Percentiles rank a stretch among this genome's conserved stretches.
Conservation (phyloP, 176 grass and related monocot genomes). For the Pontederia paniculata region DNA sequence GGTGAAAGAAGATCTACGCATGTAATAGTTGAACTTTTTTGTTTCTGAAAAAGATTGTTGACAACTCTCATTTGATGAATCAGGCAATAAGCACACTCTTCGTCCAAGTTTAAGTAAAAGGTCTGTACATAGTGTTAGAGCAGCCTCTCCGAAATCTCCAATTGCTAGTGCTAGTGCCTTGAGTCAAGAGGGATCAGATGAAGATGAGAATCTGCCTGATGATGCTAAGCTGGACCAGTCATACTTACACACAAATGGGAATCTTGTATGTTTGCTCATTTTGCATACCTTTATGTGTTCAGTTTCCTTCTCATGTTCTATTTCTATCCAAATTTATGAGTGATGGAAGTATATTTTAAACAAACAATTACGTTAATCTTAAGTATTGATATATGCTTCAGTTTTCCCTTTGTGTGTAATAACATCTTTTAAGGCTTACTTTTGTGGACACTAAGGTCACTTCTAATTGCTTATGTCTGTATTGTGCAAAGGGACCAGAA, state of each 20-base stretch:
- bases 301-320: too few species aligned
- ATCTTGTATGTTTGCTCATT: constrained; percentile 2
- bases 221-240: constrained; percentile 40
- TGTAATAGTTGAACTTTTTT: too few species aligned
- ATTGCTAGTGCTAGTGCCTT: constrained; percentile 39
- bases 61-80: constrained; percentile 1
- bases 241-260: constrained; percentile 43
- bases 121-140: constrained; percentile 29
- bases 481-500: constrained; percentile 35
- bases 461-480: background rate
- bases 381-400: constrained; percentile 2
- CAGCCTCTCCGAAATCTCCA: constrained; percentile 67
- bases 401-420: background rate
- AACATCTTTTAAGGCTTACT: background rate
- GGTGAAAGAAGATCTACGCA: background rate
- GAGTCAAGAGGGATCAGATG: constrained; percentile 63
- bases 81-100: constrained; percentile 30
- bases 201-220: constrained; percentile 43
- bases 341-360: too few species aligned
- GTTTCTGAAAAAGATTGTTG: background rate
- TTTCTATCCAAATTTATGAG: too few species aligned
- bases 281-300: too few species aligned
- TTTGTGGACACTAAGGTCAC: background rate
- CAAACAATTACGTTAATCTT: background rate
- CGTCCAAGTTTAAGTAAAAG: constrained; percentile 51